These are phyloP conservation scores for Tuber borchii DNA, from an alignment of 495 filamentous ascomycete genomes.

Conservation along the genomic window DNA sequence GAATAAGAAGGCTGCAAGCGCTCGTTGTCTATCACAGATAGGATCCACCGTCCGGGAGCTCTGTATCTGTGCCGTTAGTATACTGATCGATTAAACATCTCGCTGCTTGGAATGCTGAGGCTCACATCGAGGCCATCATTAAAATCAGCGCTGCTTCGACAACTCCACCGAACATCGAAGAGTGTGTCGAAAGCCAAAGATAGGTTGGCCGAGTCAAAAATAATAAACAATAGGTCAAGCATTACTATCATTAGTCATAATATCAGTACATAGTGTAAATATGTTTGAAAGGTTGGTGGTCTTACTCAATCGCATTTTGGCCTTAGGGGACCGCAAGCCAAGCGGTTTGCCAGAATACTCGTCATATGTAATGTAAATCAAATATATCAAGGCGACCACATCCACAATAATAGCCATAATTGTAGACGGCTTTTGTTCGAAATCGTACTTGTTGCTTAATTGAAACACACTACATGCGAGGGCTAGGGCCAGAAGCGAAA, in stretches of 20 bases:
- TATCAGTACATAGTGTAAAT: not conserved
- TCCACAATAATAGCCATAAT: slow-evolving; percentile 89
- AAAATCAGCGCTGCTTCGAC: slow-evolving; percentile 42
- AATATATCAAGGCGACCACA: slow-evolving; percentile 78
- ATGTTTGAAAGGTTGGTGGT: not conserved
- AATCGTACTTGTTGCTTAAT: slow-evolving; percentile 46
- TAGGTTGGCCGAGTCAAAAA: slow-evolving; percentile 88
- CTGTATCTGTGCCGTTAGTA: slow-evolving; percentile 24
- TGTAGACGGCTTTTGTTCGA: slow-evolving; percentile 56
- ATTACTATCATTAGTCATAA: slow-evolving; percentile 50
- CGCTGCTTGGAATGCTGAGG: not conserved
- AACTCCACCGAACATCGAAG: slow-evolving; percentile 62
- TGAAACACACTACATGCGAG: slow-evolving; percentile 69
- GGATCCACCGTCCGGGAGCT: slow-evolving; percentile 42
- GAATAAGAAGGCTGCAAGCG: slow-evolving; percentile 71
- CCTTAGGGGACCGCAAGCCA: slow-evolving; percentile 70
- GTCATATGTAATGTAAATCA: slow-evolving; percentile 89
- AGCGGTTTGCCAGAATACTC: slow-evolving; percentile 92
- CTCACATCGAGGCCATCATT: slow-evolving; percentile 35
- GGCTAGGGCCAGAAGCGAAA: slow-evolving; percentile 74
- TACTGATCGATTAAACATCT: slow-evolving; percentile 3
- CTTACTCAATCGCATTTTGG: slow-evolving; percentile 68
- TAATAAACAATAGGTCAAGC: slow-evolving; percentile 89
- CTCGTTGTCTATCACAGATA: slow-evolving; percentile 66
- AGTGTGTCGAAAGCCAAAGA: slow-evolving; percentile 81